Evolutionary conservation across 495 filamentous ascomycete genomes (phyloP), one percentile per base, ranked within the genome.

Genomic region (Elaphomyces granulatus): DNA sequence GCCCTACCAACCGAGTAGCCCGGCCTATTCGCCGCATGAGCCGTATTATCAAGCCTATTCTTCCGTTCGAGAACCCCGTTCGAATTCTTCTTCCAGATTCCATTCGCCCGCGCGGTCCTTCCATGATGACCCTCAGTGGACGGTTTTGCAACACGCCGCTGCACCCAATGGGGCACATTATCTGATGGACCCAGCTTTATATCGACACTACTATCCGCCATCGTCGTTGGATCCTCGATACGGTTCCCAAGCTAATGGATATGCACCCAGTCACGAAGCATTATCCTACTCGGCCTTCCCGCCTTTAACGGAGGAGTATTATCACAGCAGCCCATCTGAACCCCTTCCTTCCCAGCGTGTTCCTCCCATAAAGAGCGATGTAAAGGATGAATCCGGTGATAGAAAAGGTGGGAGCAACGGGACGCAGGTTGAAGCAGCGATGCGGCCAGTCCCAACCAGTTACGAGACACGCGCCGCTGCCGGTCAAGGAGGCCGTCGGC

Each of bases 51-150:
- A 58, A 10, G 43, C 45, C 35, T 55, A 54, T 40, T 41, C 53
- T n/a, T 41, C 45, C 7, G 39, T 44, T 3, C 46, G 54, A 6
- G 53, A 55, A 35, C 45, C 44, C 32, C 52, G 53, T 16, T 45
- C 51, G 14, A 53, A 54, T 20, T 50, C 56, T 4, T 55, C 61
- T 42, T 47, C 53, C 26, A 48, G 42, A 31, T 41, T 42, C 16
- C 36, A 56, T 10, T 33, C 56, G 18, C 55, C 50, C 34, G 17
- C 47, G 7, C 61, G 60, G 20, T 53, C 65, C 16, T 52, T 65
- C 14, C 60, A 62, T 28, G 65, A 71, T 35, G 66, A 71, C 49
- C 56, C 55, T 1, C 57, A 63, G 36, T 69, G 68, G n/a, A n/a
- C n/a, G 66, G 53, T 54, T 3, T 52, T 67, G 30, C 49, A 63